These are phyloP conservation scores for Sclerotinia nivalis DNA, from an alignment of 2,329 filamentous ascomycete species.

Conservation along the genomic window DNA sequence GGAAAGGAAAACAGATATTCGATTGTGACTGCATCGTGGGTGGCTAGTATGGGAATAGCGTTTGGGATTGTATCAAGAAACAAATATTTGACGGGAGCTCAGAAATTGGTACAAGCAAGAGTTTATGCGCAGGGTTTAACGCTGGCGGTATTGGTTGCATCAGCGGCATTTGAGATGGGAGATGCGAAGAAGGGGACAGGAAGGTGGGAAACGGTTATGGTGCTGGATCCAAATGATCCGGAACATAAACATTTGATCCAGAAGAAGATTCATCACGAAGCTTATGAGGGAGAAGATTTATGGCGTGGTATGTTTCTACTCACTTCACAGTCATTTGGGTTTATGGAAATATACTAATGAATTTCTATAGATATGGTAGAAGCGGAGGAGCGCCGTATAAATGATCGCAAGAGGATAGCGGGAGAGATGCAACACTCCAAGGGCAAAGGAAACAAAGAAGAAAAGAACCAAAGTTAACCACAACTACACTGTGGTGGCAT, in stretches of 20 bases:
- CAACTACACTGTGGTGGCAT: too few species aligned
- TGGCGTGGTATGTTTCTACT: slow-evolving; percentile 72
- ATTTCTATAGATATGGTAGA: slow-evolving; percentile 72
- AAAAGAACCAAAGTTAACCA: slow-evolving; percentile 42
- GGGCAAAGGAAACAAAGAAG: slow-evolving; percentile 50
- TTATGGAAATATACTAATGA: slow-evolving; percentile 27
- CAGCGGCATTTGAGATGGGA: slow-evolving; percentile 67
- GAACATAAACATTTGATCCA: slow-evolving; percentile 81
- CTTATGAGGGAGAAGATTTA: slow-evolving; percentile 85
- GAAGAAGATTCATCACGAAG: slow-evolving; percentile 84
- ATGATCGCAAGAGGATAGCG: slow-evolving; percentile 57
- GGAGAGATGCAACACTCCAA: slow-evolving; percentile 9
- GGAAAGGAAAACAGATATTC: slow-evolving; percentile 68
- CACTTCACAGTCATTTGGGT: neutral
- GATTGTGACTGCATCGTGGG: slow-evolving; percentile 67
- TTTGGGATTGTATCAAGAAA: slow-evolving; percentile 64
- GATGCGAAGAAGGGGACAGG: slow-evolving; percentile 77
- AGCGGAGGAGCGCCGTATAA: slow-evolving; percentile 67
- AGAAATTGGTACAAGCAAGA: slow-evolving; percentile 75
- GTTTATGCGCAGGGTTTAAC: slow-evolving; percentile 75
- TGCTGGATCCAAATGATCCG: slow-evolving; percentile 78
- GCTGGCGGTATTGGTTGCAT: slow-evolving; percentile 65
- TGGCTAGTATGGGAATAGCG: slow-evolving; percentile 63
- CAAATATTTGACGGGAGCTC: slow-evolving; percentile 59
- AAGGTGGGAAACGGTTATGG: slow-evolving; percentile 81